These are phyloP conservation scores for Candida mesenterica DNA, from an alignment of 1,139 yeast species.

Conservation along the genomic window DNA sequence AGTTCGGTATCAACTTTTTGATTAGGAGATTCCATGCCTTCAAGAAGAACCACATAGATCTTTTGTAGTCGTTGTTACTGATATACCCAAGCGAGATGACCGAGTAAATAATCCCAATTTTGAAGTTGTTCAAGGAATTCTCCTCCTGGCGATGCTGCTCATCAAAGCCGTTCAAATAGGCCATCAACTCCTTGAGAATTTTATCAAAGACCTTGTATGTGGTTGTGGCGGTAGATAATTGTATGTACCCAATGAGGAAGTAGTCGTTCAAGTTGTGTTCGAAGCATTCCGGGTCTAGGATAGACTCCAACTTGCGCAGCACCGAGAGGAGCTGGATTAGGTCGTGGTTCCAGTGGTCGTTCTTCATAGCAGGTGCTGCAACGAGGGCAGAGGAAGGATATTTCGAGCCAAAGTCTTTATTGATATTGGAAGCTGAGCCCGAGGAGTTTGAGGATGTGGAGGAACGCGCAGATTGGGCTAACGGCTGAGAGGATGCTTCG, in stretches of 20 bases:
- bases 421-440: conserved; percentile 1
- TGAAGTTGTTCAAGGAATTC: conserved; percentile 13
- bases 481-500: too few species aligned
- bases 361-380: conserved; percentile 4
- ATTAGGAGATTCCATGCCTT: conserved; percentile 47
- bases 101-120: conserved; percentile 18
- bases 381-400: not conserved
- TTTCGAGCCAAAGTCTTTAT: not conserved
- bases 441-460: conserved; percentile 4
- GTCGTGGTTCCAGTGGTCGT: conserved; percentile 20
- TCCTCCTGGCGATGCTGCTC: conserved; percentile 7
- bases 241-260: conserved; percentile 35
- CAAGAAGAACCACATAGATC: conserved; percentile 33
- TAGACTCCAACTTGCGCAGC: conserved; percentile 29
- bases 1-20: conserved; percentile 42
- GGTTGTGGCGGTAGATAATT: conserved; percentile 17
- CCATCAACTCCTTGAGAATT: conserved; percentile 25
- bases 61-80: conserved; percentile 15
- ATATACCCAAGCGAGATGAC: conserved; percentile 17
- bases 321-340: conserved; percentile 34
- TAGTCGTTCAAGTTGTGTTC: conserved; percentile 22
- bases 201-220: conserved; percentile 21
- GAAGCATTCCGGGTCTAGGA: conserved; percentile 19
- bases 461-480: not conserved
- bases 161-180: conserved; percentile 24